A percentile compares a stretch with the other conserved stretches of the same genome.
phyloP scores from a whole-genome alignment of 805 yeast species.

The Starmerella floricola region DNA sequence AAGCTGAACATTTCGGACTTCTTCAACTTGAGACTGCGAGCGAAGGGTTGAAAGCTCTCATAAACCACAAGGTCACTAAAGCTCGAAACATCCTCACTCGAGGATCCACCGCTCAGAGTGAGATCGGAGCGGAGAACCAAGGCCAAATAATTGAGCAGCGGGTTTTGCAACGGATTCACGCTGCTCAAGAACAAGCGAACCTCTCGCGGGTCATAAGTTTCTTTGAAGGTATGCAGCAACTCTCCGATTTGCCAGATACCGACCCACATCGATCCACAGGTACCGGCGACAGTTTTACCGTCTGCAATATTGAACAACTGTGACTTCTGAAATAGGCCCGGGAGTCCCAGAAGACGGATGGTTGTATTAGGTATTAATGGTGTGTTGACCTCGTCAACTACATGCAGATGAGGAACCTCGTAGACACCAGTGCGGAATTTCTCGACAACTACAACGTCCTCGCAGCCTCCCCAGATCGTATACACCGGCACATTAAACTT shows the following conservation, averaged over 20 bases:
- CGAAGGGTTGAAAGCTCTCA: slow-evolving; percentile 30
- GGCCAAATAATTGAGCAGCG: slow-evolving; percentile 55
- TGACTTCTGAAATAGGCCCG: slow-evolving; percentile 58
- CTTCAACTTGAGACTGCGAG: slow-evolving; percentile 2
- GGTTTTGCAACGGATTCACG: slow-evolving; percentile 60
- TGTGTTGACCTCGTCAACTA: slow-evolving; percentile 43
- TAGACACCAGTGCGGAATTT: slow-evolving; percentile 46
- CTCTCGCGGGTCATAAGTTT: slow-evolving; percentile 32
- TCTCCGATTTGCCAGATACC: slow-evolving; percentile 61
- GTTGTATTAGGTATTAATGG: slow-evolving; percentile 29
- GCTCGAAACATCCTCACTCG: slow-evolving; percentile 40
- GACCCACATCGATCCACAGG: slow-evolving; percentile 64
- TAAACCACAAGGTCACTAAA: slow-evolving; percentile 57
- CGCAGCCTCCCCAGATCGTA: slow-evolving; percentile 65
- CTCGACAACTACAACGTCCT: slow-evolving; percentile 56
- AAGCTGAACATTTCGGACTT: slow-evolving; percentile 1
- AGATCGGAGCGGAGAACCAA: slow-evolving; percentile 57
- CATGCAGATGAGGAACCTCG: slow-evolving; percentile 42
- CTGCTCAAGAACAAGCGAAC: slow-evolving; percentile 54
- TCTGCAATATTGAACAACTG: slow-evolving; percentile 57
- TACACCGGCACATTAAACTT: slow-evolving; percentile 51
- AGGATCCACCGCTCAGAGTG: slow-evolving; percentile 44
- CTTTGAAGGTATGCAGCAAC: slow-evolving; percentile 39
- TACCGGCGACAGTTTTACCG: slow-evolving; percentile 40
- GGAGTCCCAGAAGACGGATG: slow-evolving; percentile 54